Evolutionary conservation across 148 eudicot genomes (phyloP).

Genomic region (Cornus kousa): DNA sequence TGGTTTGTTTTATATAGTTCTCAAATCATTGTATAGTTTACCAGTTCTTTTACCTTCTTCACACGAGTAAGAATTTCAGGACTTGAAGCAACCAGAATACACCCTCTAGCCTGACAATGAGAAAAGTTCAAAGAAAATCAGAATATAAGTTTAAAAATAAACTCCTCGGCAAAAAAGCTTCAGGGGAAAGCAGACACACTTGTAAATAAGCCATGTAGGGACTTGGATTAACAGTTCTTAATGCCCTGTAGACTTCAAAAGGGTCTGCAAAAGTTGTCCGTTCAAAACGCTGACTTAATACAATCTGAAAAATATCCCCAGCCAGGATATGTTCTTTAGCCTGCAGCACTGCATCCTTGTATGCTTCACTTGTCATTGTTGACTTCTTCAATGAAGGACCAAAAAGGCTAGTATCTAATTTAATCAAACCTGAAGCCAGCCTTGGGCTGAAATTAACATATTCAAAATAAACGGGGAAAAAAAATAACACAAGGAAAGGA

Average conservation of each 20-base stretch:
- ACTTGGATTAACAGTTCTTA: conserved; percentile 96
- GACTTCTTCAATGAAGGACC: conserved; percentile 71
- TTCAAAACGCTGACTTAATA: conserved; percentile 95
- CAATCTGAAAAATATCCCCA: conserved; percentile 97
- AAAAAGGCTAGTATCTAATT: conserved; percentile 64
- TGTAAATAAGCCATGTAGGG: conserved; percentile 97
- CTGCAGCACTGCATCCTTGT: conserved; percentile 73
- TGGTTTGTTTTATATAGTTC: too few species aligned
- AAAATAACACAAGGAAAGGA: not conserved
- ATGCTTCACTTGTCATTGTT: conserved; percentile 76
- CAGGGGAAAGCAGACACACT: conserved; percentile 30
- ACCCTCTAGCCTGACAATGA: conserved; percentile 82
- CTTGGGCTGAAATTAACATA: conserved; percentile 63
- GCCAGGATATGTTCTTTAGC: conserved; percentile 97
- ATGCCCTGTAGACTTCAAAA: conserved; percentile 94
- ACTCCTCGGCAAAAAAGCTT: not conserved
- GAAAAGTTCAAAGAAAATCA: not conserved
- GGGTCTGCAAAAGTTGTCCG: conserved; percentile 98
- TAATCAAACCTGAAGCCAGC: conserved; percentile 75
- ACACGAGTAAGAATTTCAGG: conserved; percentile 98
- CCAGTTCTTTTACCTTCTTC: conserved; percentile 52
- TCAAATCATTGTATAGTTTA: not conserved
- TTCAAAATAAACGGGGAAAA: conserved; percentile 4
- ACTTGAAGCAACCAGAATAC: conserved; percentile 96
- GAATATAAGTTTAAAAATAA: not conserved